Percentiles rank a stretch among this genome's conserved stretches.
phyloP scores from a whole-genome alignment of 768 basidiomycete species.

The Boletus rubescentipes region DNA sequence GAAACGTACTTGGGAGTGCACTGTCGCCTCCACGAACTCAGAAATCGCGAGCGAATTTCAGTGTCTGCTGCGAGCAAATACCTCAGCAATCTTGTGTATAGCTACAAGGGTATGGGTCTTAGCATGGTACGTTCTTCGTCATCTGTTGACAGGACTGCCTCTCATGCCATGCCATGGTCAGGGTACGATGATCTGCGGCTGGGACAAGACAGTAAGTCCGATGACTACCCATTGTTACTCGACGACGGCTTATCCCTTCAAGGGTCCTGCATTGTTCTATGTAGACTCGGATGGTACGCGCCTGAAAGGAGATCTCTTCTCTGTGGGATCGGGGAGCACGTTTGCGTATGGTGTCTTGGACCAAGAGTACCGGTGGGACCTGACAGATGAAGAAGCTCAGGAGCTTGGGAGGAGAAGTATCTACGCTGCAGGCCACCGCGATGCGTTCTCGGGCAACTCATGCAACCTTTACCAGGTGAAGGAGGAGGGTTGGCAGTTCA shows the following conservation, averaged over 20 bases:
- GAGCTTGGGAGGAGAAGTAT: conserved; percentile 93
- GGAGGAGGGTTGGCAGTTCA: conserved; percentile 94
- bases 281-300: conserved; percentile 97
- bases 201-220: conserved; percentile 89
- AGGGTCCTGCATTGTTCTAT: conserved; percentile 95
- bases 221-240: not conserved
- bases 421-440: conserved; percentile 95
- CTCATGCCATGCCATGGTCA: conserved; percentile 29
- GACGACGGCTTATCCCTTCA: conserved; percentile 15
- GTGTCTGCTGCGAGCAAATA: conserved; percentile 99
- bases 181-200: conserved; percentile 99
- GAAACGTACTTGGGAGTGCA: conserved; percentile 99
- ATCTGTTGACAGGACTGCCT: not conserved
- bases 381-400: conserved; percentile 90
- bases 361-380: conserved; percentile 92
- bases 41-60: conserved; percentile 95
- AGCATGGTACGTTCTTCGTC: conserved; percentile 76
- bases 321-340: conserved; percentile 96
- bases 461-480: conserved; percentile 96
- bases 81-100: conserved; percentile 94
- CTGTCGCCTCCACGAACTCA: conserved; percentile 93
- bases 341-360: conserved; percentile 99
- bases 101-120: conserved; percentile 98
- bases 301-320: conserved; percentile 96
- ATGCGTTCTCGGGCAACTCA: conserved; percentile 94